Evolutionary conservation across 768 basidiomycete genomes (phyloP).

Genomic region (Panaeolus papilionaceus): DNA sequence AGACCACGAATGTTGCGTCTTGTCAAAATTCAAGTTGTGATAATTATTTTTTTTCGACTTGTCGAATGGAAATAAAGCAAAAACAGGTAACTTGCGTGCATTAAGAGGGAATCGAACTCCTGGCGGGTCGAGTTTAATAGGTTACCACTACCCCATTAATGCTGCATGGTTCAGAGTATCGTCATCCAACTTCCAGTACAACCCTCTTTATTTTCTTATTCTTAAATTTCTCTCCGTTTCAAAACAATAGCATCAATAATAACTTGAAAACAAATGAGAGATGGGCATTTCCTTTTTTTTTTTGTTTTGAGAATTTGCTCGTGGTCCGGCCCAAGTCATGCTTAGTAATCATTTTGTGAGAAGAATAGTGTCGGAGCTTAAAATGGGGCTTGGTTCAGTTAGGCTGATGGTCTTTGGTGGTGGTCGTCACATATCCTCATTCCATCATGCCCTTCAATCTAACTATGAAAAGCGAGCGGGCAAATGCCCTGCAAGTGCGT

Average conservation of each 20-base stretch:
- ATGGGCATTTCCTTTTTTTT: background rate
- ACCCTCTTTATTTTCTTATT: no score
- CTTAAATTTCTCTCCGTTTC: no score
- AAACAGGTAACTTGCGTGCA: no score
- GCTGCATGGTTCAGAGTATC: constrained; percentile 17
- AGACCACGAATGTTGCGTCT: no score
- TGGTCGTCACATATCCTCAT: constrained; percentile 32
- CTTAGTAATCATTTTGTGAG: constrained; percentile 16
- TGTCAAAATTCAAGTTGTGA: no score
- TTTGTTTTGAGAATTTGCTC: no score
- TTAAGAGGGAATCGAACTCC: constrained; percentile 83
- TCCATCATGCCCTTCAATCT: constrained; percentile 74
- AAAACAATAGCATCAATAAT: no score
- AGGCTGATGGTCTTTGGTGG: constrained; percentile 24
- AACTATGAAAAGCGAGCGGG: constrained; percentile 81
- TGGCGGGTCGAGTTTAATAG: constrained; percentile 67
- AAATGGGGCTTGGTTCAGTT: constrained; percentile 29
- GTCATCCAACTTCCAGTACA: no score
- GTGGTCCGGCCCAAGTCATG: constrained; percentile 18
- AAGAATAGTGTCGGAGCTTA: constrained; percentile 33
- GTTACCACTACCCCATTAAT: constrained; percentile 38
- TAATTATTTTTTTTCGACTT: no score
- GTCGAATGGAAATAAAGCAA: no score
- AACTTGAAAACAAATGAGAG: no score
- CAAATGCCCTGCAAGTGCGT: constrained; percentile 70